Base-by-base conservation (phyloP, 2,329 filamentous ascomycete genomes). In the Pseudogymnoascus verrucosus region DNA sequence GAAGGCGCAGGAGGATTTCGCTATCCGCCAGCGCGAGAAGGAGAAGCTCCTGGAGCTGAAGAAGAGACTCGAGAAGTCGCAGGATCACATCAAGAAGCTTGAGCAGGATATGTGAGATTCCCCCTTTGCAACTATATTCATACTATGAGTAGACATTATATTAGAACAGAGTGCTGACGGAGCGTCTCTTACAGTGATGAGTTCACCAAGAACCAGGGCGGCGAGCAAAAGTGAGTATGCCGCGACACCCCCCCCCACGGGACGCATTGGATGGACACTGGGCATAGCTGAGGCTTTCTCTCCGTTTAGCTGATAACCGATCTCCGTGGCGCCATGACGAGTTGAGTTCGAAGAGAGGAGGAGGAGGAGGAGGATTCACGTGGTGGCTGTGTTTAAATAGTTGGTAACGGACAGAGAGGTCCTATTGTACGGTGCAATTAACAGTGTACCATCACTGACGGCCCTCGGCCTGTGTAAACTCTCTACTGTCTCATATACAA, bases 21-120 rank as follows among this genome's bases (percentile, higher is more conserved):
- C 89, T 78, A 92, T 99, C 79, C 86, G 86, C 73, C 81, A 89
- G 80, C 90, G 92, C 75, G 95, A 98, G 84, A 86, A 87, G 79
- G 87, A 93, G 80, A 97, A 96, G 91, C 88, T 97, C 67, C 71
- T 84, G 62, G 84, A 85, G 75, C 86, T 96, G 71, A 88, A 85
- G 78, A 82, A 84, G 79, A 86, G 85, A 81, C 84, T 97, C 68
- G 73, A 77, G 67, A 86, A 90, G 77, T 91, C 96, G 81, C 86
- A 90, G 76, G 79, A 86, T 69, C 91, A 96, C 80, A 85, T 97
- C 69, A 82, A 93, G 74, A 88, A 93, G 76, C 86, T 97, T 67
- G 87, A 91, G 72, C 84, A 89, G 73, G 90, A 96, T 83, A 92
- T 96, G 91, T 95, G 79, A 74, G 88, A 78, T 62, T 59, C 34